These are phyloP conservation scores for Aspergillus phoenicis DNA, from an alignment of 2,329 filamentous ascomycete genomes.

Conservation along the genomic window DNA sequence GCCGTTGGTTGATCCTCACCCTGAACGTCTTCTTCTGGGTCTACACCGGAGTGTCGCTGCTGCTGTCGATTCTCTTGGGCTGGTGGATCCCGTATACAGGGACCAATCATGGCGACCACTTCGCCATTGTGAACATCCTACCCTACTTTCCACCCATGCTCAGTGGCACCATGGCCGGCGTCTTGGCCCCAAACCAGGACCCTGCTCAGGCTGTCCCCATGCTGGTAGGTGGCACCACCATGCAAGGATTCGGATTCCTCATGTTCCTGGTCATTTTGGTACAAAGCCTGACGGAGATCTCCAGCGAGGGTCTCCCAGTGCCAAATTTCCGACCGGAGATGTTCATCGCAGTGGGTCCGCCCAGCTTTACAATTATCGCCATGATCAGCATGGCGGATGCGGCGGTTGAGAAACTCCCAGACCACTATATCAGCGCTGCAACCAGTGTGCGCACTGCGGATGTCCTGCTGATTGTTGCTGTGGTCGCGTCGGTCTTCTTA, in stretches of 20 bases:
- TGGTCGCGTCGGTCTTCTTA: constrained; percentile 49
- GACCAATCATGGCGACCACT: constrained; percentile 1
- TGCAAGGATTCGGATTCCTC: constrained; percentile 51
- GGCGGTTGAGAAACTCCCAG: constrained; percentile 33
- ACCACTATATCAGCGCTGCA: constrained; percentile 32
- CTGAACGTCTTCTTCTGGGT: constrained; percentile 68
- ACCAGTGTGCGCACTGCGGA: constrained; percentile 36
- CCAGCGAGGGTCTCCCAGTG: constrained; percentile 47
- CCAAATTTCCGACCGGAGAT: constrained; percentile 49
- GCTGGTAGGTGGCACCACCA: constrained; percentile 46
- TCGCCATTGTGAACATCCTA: constrained; percentile 18
- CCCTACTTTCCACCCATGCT: constrained; percentile 38
- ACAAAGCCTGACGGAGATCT: constrained; percentile 47
- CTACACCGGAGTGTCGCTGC: constrained; percentile 56
- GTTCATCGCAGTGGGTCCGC: constrained; percentile 56
- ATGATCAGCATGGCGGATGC: constrained; percentile 51
- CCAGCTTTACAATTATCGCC: constrained; percentile 48
- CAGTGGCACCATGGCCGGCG: constrained; percentile 40
- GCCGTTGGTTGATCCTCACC: constrained; percentile 58
- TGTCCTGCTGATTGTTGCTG: constrained; percentile 45
- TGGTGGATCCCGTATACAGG: constrained; percentile 14
- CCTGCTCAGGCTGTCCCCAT: constrained; percentile 41
- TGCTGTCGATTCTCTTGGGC: constrained; percentile 12
- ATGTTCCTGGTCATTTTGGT: constrained; percentile 50
- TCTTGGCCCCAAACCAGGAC: constrained; percentile 35